A percentile compares a stretch with the other conserved stretches of the same genome.
phyloP scores from a whole-genome alignment of 805 yeast species.

The Tanozyma kutaoensis region DNA sequence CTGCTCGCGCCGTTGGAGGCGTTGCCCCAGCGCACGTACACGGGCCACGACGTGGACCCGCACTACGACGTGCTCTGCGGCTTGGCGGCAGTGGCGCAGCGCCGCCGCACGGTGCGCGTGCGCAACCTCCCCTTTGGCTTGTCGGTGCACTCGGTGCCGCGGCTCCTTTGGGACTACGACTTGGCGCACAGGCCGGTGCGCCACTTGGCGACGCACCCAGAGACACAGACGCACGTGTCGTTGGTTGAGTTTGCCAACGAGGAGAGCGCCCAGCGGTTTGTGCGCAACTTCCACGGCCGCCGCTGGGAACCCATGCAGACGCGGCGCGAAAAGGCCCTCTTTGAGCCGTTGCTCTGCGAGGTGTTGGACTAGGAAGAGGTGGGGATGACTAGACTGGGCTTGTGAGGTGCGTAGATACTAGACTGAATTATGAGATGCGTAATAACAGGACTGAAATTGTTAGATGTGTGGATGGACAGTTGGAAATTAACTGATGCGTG shows the following conservation, averaged over 20 bases:
- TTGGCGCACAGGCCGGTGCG: constrained; percentile 16
- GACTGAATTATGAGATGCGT: no score
- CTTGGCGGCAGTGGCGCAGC: constrained; percentile 7
- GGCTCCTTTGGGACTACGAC: constrained; percentile 37
- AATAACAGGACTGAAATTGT: no score
- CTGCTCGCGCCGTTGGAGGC: no score
- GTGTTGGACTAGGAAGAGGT: constrained; percentile 14
- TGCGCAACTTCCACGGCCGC: constrained; percentile 39
- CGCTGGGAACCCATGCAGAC: constrained; percentile 17
- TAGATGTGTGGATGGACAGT: no score
- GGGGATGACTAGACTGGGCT: no score
- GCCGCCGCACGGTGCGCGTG: constrained; percentile 21
- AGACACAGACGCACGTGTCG: constrained; percentile 11
- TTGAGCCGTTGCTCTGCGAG: constrained; percentile 26
- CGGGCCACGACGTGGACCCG: constrained; percentile 6
- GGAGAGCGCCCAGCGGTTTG: constrained; percentile 37
- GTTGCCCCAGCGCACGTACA: no score
- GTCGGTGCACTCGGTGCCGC: constrained; percentile 19
- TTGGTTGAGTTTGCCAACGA: constrained; percentile 31
- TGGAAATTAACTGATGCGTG: no score
- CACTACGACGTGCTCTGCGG: constrained; percentile 4
- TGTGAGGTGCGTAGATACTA: no score
- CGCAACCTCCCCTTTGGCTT: constrained; percentile 35
- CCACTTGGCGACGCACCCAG: constrained; percentile 12
- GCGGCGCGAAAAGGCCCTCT: constrained; percentile 14